These are phyloP conservation scores for Fraxinus sp. DNA, from an alignment of 305 asterid genomes.

Conservation along the genomic window DNA sequence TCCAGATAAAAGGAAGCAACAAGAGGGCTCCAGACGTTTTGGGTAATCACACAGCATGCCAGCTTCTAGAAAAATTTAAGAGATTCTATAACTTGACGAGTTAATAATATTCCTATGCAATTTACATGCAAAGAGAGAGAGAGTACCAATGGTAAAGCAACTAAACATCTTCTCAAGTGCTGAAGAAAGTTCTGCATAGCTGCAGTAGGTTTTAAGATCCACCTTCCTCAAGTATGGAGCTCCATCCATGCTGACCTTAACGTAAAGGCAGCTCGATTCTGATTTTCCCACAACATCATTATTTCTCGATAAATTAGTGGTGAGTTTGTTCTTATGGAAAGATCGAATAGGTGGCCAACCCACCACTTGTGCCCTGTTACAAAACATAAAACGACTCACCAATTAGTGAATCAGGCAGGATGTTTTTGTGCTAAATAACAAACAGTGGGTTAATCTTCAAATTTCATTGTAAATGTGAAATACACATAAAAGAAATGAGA, in stretches of 20 bases:
- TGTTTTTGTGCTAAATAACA: neutral
- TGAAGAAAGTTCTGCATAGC: slow-evolving; percentile 66
- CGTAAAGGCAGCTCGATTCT: slow-evolving; percentile 53
- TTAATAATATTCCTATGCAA: neutral
- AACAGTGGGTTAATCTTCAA: neutral
- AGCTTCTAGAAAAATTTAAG: neutral
- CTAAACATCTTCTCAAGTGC: slow-evolving; percentile 93
- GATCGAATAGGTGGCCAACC: slow-evolving; percentile 93
- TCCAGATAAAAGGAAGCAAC: neutral
- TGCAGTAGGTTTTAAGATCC: slow-evolving; percentile 61
- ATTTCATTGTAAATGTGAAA: no score
- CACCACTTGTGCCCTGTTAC: slow-evolving; percentile 70
- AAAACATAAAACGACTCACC: slow-evolving; percentile 14
- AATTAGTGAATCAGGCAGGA: neutral
- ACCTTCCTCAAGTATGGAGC: slow-evolving; percentile 92
- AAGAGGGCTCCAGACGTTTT: neutral
- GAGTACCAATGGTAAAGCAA: slow-evolving; percentile 77
- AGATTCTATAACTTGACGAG: no score
- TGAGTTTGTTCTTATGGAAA: slow-evolving; percentile 63
- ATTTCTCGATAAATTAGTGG: slow-evolving; percentile 46
- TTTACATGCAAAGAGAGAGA: neutral
- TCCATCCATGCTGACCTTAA: slow-evolving; percentile 91
- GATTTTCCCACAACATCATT: slow-evolving; percentile 38
- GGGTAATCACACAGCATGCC: neutral
- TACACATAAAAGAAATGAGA: no score